phyloP scores from a whole-genome alignment of 345 rosid genomes.

The Mercurialis annua region DNA sequence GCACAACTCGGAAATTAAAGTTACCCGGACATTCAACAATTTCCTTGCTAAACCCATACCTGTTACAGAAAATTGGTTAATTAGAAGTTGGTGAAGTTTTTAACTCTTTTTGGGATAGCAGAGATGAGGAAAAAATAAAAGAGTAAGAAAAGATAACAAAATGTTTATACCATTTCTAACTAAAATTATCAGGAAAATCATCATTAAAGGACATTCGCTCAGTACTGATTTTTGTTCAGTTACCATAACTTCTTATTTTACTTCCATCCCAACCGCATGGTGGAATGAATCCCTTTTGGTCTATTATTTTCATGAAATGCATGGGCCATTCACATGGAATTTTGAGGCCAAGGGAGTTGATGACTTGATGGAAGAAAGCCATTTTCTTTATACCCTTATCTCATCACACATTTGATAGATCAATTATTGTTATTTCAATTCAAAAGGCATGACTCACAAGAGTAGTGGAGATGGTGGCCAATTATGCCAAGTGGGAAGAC shows the following conservation, averaged over 20 bases:
- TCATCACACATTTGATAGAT: background rate
- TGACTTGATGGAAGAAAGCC: background rate
- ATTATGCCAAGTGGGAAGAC: constrained; percentile 67
- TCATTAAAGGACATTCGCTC: background rate
- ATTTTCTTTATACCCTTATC: background rate
- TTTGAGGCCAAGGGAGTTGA: background rate
- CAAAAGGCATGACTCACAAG: constrained; percentile 48
- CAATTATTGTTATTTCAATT: background rate
- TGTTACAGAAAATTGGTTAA: constrained; percentile 33
- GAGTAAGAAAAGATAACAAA: background rate
- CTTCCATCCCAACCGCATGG: background rate
- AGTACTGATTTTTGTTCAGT: background rate
- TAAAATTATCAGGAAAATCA: background rate
- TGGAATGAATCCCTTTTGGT: background rate
- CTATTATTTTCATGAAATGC: background rate
- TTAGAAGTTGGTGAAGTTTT: constrained; percentile 1
- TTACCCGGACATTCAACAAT: constrained; percentile 88
- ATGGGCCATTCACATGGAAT: background rate
- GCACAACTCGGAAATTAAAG: background rate
- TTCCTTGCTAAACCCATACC: constrained; percentile 93
- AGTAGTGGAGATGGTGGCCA: constrained; percentile 61
- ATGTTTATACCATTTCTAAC: constrained; percentile 1
- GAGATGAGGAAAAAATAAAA: background rate
- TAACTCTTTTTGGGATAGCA: background rate
- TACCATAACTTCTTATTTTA: background rate